Evolutionary conservation across 352 stramenopile genomes (phyloP).

Genomic region (Phytophthora pseudosyringae): DNA sequence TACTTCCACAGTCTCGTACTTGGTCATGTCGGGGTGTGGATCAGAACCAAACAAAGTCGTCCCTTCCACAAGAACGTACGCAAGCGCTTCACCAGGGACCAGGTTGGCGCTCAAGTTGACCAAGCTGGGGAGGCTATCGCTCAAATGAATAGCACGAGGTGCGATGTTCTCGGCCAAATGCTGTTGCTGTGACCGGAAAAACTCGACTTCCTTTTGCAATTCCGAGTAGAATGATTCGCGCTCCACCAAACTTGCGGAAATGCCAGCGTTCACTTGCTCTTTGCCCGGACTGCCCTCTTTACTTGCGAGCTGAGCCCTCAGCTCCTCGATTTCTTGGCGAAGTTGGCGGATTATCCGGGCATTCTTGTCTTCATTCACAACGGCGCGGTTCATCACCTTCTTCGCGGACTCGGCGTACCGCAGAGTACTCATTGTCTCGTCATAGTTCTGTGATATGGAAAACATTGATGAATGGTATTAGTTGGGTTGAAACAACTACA

Average conservation of each 20-base stretch:
- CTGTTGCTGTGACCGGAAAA: slow-evolving; percentile 46
- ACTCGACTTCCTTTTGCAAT: slow-evolving; percentile 57
- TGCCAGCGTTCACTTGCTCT: slow-evolving; percentile 31
- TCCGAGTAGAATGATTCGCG: slow-evolving; percentile 57
- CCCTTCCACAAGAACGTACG: slow-evolving; percentile 52
- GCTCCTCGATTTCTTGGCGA: slow-evolving; percentile 71
- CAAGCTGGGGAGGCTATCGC: slow-evolving; percentile 48
- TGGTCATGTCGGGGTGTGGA: slow-evolving; percentile 14
- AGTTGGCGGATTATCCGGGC: slow-evolving; percentile 79
- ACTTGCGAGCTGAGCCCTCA: slow-evolving; percentile 49
- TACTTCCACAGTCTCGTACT: slow-evolving; percentile 21
- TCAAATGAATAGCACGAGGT: slow-evolving; percentile 34
- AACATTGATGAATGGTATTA: background rate
- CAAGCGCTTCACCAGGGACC: slow-evolving; percentile 37
- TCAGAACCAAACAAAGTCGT: slow-evolving; percentile 56
- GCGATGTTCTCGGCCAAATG: slow-evolving; percentile 3
- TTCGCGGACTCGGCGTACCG: slow-evolving; percentile 87
- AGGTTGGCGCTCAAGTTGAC: slow-evolving; percentile 51
- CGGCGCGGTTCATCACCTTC: slow-evolving; percentile 81
- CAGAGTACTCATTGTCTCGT: slow-evolving; percentile 87
- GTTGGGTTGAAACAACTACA: background rate
- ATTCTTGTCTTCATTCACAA: slow-evolving; percentile 88
- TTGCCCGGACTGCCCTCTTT: slow-evolving; percentile 42
- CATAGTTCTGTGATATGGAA: slow-evolving; percentile 60
- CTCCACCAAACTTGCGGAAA: slow-evolving; percentile 50